phyloP scores from a whole-genome alignment of 2,329 filamentous ascomycete species.

The Pyrenochaeta sp. region DNA sequence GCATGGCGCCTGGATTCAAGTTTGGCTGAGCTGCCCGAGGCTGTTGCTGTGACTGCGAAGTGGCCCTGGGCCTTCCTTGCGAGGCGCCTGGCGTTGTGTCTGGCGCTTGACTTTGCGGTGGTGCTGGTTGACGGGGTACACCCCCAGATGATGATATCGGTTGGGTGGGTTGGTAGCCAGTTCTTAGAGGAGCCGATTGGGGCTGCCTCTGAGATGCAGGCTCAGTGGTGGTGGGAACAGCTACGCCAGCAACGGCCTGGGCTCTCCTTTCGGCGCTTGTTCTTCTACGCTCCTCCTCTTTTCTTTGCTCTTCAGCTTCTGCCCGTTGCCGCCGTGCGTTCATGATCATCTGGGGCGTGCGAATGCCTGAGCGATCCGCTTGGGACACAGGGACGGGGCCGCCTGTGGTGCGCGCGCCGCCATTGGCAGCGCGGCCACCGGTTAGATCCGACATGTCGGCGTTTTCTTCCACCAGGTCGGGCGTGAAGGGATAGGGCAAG shows the following conservation, averaged over 20 bases:
- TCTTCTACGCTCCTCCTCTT: slow-evolving; percentile 59
- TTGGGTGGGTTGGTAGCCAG: slow-evolving; percentile 38
- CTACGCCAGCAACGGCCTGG: slow-evolving; percentile 61
- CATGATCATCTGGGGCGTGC: slow-evolving; percentile 91
- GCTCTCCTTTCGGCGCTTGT: slow-evolving; percentile 67
- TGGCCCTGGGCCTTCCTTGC: slow-evolving; percentile 39
- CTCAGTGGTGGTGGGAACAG: slow-evolving; percentile 45
- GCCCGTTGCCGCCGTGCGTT: slow-evolving; percentile 80
- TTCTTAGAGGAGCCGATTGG: slow-evolving; percentile 31
- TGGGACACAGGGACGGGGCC: slow-evolving; percentile 63
- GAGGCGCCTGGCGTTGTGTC: slow-evolving; percentile 38
- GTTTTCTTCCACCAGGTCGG: slow-evolving; percentile 85
- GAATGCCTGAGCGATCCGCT: slow-evolving; percentile 66
- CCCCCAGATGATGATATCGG: slow-evolving; percentile 34
- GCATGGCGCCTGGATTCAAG: slow-evolving; percentile 32
- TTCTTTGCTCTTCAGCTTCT: slow-evolving; percentile 61
- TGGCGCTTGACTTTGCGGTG: slow-evolving; percentile 30
- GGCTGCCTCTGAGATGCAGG: slow-evolving; percentile 37
- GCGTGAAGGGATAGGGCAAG: slow-evolving; percentile 80
- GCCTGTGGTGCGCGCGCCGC: slow-evolving; percentile 61
- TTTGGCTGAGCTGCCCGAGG: slow-evolving; percentile 37
- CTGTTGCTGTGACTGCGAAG: slow-evolving; percentile 46
- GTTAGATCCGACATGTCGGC: slow-evolving; percentile 89
- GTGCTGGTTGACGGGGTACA: slow-evolving; percentile 39
- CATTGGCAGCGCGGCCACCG: slow-evolving; percentile 65